Evolutionary conservation across 139 green algal species (phyloP).

Genomic region (Chlamydomonas incerta): DNA sequence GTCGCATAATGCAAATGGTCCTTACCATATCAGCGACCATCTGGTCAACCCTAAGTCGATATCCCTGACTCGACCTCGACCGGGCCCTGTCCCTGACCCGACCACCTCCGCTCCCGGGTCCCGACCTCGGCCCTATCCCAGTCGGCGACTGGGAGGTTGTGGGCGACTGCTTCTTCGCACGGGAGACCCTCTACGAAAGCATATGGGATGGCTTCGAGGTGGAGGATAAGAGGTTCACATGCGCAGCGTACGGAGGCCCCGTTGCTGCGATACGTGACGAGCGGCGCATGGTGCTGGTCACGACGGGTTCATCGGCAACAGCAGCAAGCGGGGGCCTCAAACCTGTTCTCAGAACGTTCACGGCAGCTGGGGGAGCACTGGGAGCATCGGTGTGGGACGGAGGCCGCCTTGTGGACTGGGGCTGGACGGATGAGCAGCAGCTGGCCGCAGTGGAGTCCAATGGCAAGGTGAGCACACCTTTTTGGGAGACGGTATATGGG

Average conservation of each 20-base stretch:
- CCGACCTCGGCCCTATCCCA: constrained; percentile 5
- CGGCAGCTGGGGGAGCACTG: constrained; percentile 61
- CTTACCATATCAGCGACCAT: neutral
- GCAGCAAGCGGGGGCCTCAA: constrained; percentile 8
- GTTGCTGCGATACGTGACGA: constrained; percentile 89
- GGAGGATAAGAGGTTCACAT: constrained; percentile 70
- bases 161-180: constrained; percentile 72
- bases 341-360: constrained; percentile 80
- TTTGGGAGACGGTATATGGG: too few relatives aligned
- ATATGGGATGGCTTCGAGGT: constrained; percentile 77
- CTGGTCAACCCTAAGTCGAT: too few relatives aligned
- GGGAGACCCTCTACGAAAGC: constrained; percentile 70
- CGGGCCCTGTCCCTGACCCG: too few relatives aligned
- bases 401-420: constrained; percentile 72
- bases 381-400: constrained; percentile 80
- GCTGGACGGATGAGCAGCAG: constrained; percentile 79
- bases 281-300: constrained; percentile 72
- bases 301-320: neutral
- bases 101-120: neutral
- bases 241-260: constrained; percentile 78
- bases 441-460: constrained; percentile 79
- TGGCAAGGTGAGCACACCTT: constrained; percentile 63
- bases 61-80: neutral
- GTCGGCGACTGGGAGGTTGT: constrained; percentile 78
- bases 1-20: neutral